Evolutionary conservation across 805 yeast genomes (phyloP), one percentile per base, ranked within the genome.

Genomic region (Saturnispora mendoncae): DNA sequence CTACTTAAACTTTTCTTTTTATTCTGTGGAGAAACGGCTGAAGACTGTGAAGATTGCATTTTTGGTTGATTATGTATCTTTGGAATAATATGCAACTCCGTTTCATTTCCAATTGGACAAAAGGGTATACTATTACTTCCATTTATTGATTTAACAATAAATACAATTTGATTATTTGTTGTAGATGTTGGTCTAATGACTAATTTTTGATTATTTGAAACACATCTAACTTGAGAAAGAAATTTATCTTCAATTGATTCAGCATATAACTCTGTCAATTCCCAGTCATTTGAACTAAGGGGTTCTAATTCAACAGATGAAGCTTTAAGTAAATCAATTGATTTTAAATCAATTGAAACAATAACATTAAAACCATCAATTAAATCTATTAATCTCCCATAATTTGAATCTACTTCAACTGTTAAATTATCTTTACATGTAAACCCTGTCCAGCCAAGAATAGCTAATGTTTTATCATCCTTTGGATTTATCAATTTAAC

Each of bases 261-360:
- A 2, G 95, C 90, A 58, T 90, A 84, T 2, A 82, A 60, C 54
- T 88, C 95, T 2, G 87, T 83, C 21, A 84, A 64, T 49, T 88
- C 97, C 97, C 97, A 90, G 55, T 90, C 98, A 4, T 80, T 70
- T 2, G 78, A 59, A 0, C 84, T 69, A 15, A 72, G 61, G 0
- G 97, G 97, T 52, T 84, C 95, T 33, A 90, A 68, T 52, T 74
- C 78, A 3, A 88, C 78, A 3, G 77, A 74, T 5, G 68, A 64
- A 10, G 50, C 46, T 17, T 33, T 19, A 14, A 18, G n/a, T n/a
- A 26, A 29, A 26, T 17, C 27, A n/a, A 71, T 74, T 1, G 67
- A 57, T 29, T 36, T n/a, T 12, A 74, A 64, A 42, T 72, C 69
- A 39, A 80, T 54, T 28, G 62, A 66, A 30, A 82, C 45, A 2